A percentile compares a stretch with the other conserved stretches of the same genome.
Evolutionary conservation across 495 filamentous ascomycete genomes (phyloP).

Genomic region (Talaromyces nanjingensis): DNA sequence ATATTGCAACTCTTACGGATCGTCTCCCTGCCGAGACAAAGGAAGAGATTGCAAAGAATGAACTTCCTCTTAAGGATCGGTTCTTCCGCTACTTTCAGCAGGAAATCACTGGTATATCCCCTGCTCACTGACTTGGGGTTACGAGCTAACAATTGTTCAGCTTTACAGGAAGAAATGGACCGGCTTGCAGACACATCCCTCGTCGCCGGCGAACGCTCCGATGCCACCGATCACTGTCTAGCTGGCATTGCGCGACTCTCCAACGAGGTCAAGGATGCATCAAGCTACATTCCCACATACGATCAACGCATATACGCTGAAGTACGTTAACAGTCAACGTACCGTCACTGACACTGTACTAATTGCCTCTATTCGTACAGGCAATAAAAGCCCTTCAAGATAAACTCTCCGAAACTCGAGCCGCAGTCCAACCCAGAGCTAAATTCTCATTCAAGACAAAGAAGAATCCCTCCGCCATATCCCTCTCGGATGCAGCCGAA

Average conservation of each 20-base stretch:
- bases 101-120: constrained; percentile 54
- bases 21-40: constrained; percentile 1
- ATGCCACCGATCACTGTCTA: constrained; percentile 61
- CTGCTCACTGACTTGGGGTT: constrained; percentile 9
- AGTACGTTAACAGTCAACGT: constrained; percentile 28
- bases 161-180: constrained; percentile 55
- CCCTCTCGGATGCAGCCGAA: constrained; percentile 48
- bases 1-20: background rate
- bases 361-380: constrained; percentile 24
- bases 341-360: background rate
- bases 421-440: constrained; percentile 52
- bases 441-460: constrained; percentile 70
- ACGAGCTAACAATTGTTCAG: constrained; percentile 27
- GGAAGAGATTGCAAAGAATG: constrained; percentile 30
- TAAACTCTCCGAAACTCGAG: constrained; percentile 52
- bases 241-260: constrained; percentile 60
- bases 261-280: constrained; percentile 60
- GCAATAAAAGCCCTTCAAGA: constrained; percentile 63
- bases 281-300: constrained; percentile 63
- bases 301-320: constrained; percentile 70
- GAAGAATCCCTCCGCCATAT: constrained; percentile 51
- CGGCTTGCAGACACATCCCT: constrained; percentile 43
- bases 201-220: constrained; percentile 50
- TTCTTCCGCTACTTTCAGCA: constrained; percentile 77
- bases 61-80: constrained; percentile 54